Conservation (phyloP, 2,329 filamentous ascomycete genomes). For the Aspergillus sp. region DNA sequence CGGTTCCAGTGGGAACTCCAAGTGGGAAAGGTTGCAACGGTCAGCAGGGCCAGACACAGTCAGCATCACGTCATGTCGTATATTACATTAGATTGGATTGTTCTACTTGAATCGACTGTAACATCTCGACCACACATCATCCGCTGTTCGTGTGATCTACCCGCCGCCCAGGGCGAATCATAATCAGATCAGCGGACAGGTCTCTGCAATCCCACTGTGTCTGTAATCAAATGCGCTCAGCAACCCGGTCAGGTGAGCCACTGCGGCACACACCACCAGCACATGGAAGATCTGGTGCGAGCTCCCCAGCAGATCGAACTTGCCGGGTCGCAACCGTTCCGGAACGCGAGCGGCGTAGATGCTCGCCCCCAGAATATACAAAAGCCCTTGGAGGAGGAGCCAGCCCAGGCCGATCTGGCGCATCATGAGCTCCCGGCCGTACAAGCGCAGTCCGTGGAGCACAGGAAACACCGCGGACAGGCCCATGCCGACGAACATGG, state of each 20-base stretch:
- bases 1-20: not conserved
- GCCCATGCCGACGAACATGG: conserved; percentile 87
- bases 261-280: conserved; percentile 78
- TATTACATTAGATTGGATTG: conserved; percentile 17
- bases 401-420: conserved; percentile 75
- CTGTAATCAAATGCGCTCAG: conserved; percentile 82
- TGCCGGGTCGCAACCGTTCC: conserved; percentile 72
- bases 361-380: conserved; percentile 83
- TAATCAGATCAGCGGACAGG: conserved; percentile 38
- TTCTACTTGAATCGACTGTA: conserved; percentile 13
- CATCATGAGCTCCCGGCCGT: conserved; percentile 65
- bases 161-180: conserved; percentile 13
- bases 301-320: conserved; percentile 86
- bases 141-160: conserved; percentile 19
- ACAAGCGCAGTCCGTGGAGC: conserved; percentile 67
- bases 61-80: conserved; percentile 12
- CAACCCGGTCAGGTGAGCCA: conserved; percentile 77
- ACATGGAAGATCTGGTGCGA: conserved; percentile 97
- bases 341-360: conserved; percentile 85
- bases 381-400: conserved; percentile 72
- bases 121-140: conserved; percentile 10
- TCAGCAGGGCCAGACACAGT: conserved; percentile 7
- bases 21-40: not conserved
- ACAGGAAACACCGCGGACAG: conserved; percentile 80
- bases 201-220: conserved; percentile 59